A percentile compares a stretch with the other conserved stretches of the same genome.
These are phyloP conservation scores for Dicorynia guianensis DNA, from an alignment of 306 rosid genomes.

Conservation along the genomic window DNA sequence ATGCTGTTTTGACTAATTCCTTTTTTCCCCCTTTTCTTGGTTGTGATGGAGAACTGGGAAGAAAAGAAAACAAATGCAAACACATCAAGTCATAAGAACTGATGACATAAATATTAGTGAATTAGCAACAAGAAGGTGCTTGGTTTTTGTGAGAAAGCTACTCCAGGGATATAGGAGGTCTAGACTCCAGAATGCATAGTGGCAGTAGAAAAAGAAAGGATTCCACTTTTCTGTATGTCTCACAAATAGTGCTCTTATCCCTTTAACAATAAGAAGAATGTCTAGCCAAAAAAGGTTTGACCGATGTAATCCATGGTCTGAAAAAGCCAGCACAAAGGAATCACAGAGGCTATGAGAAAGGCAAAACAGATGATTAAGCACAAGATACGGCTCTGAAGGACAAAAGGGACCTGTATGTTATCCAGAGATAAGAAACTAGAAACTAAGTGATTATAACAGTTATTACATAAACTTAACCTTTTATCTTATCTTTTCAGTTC, in stretches of 20 bases:
- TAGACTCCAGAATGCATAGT: not conserved
- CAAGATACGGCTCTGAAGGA: not conserved
- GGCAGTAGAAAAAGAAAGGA: not conserved
- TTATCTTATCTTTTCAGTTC: conserved; percentile 2
- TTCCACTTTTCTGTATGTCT: not conserved
- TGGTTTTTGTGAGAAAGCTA: not conserved
- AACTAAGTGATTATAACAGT: not conserved
- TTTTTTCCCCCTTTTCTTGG: not conserved
- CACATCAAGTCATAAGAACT: not conserved
- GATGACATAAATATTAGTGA: conserved; percentile 1
- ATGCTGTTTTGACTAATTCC: not conserved
- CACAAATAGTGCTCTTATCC: not conserved
- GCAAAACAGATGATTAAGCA: conserved; percentile 17
- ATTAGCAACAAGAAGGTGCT: not conserved
- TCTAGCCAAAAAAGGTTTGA: not conserved
- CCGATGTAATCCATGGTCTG: conserved; percentile 1
- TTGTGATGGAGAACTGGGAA: not conserved
- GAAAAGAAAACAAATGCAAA: not conserved
- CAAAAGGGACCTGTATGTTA: conserved; percentile 10
- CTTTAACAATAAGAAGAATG: conserved; percentile 18
- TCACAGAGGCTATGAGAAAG: conserved; percentile 8
- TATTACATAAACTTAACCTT: not conserved
- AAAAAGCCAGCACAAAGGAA: not conserved
- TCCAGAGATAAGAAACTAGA: conserved; percentile 22
- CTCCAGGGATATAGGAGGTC: not conserved